Evolutionary conservation across 140 eudicot genomes (phyloP).

Genomic region (Erigeron philadelphicus): DNA sequence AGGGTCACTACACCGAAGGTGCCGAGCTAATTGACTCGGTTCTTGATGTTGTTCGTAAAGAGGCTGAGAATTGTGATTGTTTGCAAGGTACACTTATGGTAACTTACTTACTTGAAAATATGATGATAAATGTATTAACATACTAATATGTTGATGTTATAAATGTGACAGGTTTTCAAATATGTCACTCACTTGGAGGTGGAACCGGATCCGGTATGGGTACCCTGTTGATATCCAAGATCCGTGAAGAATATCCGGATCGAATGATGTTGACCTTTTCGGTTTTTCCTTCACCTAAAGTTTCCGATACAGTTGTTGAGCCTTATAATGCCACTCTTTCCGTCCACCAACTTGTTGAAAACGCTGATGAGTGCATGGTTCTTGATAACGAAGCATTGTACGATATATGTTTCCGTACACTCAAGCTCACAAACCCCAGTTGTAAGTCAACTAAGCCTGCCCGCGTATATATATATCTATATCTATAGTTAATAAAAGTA

Average conservation of each 20-base stretch:
- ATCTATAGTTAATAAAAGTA: no score
- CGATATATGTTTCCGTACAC: conserved; percentile 91
- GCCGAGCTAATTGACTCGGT: conserved; percentile 70
- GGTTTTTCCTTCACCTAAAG: conserved; percentile 76
- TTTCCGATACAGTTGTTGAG: conserved; percentile 83
- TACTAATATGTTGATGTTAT: not conserved
- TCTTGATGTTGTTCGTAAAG: conserved; percentile 73
- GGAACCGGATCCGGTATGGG: conserved; percentile 94
- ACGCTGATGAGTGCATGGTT: conserved; percentile 91
- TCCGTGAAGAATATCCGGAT: conserved; percentile 83
- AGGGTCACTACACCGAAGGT: conserved; percentile 85
- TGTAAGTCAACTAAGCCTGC: conserved; percentile 46
- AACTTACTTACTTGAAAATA: not conserved
- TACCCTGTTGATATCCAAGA: conserved; percentile 69
- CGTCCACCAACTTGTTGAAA: conserved; percentile 77
- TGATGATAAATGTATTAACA: not conserved
- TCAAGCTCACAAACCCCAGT: conserved; percentile 78
- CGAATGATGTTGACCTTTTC: conserved; percentile 88
- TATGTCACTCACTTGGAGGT: conserved; percentile 83
- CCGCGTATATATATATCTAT: no score
- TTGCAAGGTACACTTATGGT: conserved; percentile 49
- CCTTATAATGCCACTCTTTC: conserved; percentile 88
- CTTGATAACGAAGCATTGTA: conserved; percentile 79
- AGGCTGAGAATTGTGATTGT: conserved; percentile 73
- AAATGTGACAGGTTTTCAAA: conserved; percentile 50